phyloP scores from a whole-genome alignment of 306 rosid genomes.

The Cotoneaster glaucophyllus region DNA sequence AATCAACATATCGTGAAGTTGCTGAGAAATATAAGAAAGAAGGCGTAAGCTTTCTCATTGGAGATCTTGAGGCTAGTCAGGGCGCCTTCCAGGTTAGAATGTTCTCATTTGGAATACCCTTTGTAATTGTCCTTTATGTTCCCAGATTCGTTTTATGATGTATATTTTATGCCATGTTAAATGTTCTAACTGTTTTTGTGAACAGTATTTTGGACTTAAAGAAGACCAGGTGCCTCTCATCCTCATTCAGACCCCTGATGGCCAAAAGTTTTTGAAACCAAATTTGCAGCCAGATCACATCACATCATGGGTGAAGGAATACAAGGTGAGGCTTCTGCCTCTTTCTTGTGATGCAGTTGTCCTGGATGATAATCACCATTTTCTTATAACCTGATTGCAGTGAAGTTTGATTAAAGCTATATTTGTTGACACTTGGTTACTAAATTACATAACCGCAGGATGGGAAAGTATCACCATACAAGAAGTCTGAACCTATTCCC shows the following conservation, averaged over 20 bases:
- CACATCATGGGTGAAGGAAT: conserved; percentile 69
- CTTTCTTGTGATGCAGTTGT: neutral
- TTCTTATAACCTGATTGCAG: neutral
- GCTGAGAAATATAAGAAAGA: conserved; percentile 62
- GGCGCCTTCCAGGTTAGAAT: conserved; percentile 81
- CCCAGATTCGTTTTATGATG: neutral
- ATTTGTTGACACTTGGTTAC: neutral
- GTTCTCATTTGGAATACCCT: neutral
- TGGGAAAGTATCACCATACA: conserved; percentile 50
- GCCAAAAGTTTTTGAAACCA: conserved; percentile 62
- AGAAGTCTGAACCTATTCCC: conserved; percentile 80
- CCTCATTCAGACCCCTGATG: conserved; percentile 58
- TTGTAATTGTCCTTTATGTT: neutral
- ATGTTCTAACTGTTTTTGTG: conserved; percentile 14
- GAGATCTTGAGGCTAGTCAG: conserved; percentile 63
- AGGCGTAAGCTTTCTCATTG: conserved; percentile 69
- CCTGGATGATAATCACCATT: neutral
- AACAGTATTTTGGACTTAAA: conserved; percentile 78
- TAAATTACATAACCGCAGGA: conserved; percentile 43
- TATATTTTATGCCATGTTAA: conserved; percentile 11
- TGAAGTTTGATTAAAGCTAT: neutral
- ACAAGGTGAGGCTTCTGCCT: conserved; percentile 51
- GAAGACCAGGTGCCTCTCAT: conserved; percentile 81
- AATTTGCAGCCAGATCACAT: conserved; percentile 63
- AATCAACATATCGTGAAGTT: conserved; percentile 58